phyloP scores from a whole-genome alignment of 345 rosid genomes.

The Tarenaya hassleriana region DNA sequence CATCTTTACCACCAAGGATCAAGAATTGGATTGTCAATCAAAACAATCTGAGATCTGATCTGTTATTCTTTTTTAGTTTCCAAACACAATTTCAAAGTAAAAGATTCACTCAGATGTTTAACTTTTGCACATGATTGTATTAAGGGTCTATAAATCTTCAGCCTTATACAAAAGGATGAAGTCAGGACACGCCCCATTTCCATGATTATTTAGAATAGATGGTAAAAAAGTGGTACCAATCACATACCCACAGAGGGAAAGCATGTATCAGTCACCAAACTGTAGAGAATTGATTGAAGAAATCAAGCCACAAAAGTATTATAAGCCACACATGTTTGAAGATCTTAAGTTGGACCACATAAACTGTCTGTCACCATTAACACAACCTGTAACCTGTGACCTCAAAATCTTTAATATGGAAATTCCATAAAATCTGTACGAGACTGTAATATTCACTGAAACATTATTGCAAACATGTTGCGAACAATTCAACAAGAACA shows the following conservation, averaged over 20 bases:
- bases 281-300: constrained; percentile 22
- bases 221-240: not conserved
- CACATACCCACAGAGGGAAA: not conserved
- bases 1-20: not conserved
- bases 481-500: constrained; percentile 7
- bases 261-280: constrained; percentile 19
- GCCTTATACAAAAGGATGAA: no score
- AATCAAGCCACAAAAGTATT: constrained; percentile 1
- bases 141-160: no score
- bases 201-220: not conserved
- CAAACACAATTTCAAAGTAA: no score
- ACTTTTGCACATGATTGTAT: no score
- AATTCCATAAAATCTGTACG: not conserved
- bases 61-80: not conserved
- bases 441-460: not conserved
- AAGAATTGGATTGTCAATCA: not conserved
- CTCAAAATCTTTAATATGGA: not conserved
- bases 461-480: constrained; percentile 23
- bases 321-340: constrained; percentile 17
- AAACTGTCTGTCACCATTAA: constrained; percentile 19
- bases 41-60: not conserved
- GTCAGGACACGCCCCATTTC: not conserved
- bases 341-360: constrained; percentile 23
- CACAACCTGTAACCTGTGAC: constrained; percentile 10
- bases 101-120: no score